phyloP scores from a whole-genome alignment of 495 filamentous ascomycete genomes.

The Rostrohypoxylon terebratum region DNA sequence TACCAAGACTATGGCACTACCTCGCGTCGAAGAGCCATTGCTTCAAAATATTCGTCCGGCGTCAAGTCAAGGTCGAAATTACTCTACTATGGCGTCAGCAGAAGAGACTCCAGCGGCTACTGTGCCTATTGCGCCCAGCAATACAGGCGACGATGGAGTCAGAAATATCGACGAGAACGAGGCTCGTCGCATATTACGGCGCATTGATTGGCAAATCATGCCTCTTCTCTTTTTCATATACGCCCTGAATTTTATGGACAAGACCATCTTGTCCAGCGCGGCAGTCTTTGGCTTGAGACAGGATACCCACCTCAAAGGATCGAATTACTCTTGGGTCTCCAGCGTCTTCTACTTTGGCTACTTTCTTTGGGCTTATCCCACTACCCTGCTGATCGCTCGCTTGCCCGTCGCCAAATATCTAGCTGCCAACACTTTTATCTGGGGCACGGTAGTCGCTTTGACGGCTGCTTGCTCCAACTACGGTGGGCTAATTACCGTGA shows the following conservation, averaged over 20 bases:
- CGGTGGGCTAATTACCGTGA: slow-evolving; percentile 72
- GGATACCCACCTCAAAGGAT: slow-evolving; percentile 50
- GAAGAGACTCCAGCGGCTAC: background rate
- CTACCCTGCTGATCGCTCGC: slow-evolving; percentile 45
- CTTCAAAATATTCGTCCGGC: slow-evolving; percentile 25
- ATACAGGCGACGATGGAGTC: background rate
- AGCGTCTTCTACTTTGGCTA: slow-evolving; percentile 55
- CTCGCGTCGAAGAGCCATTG: slow-evolving; percentile 27
- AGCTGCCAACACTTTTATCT: slow-evolving; percentile 47
- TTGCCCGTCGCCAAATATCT: slow-evolving; percentile 52
- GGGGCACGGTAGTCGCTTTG: slow-evolving; percentile 77
- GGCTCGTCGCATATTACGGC: slow-evolving; percentile 44
- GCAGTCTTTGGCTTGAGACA: slow-evolving; percentile 51
- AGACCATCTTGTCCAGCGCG: slow-evolving; percentile 53
- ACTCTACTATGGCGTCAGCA: slow-evolving; percentile 15
- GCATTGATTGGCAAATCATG: slow-evolving; percentile 50
- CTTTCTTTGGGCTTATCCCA: slow-evolving; percentile 49
- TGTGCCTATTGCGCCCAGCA: background rate
- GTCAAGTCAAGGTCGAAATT: slow-evolving; percentile 12
- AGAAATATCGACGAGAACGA: slow-evolving; percentile 27
- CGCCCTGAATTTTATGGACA: slow-evolving; percentile 54
- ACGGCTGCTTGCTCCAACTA: slow-evolving; percentile 81
- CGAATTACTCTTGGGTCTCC: slow-evolving; percentile 54
- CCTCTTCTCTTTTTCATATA: slow-evolving; percentile 49
- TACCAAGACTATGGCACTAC: slow-evolving; percentile 29